Percentiles rank a stretch among this genome's conserved stretches.
Evolutionary conservation across 2,329 filamentous ascomycete species (phyloP).

Genomic region (Trichophyton rubrum): DNA sequence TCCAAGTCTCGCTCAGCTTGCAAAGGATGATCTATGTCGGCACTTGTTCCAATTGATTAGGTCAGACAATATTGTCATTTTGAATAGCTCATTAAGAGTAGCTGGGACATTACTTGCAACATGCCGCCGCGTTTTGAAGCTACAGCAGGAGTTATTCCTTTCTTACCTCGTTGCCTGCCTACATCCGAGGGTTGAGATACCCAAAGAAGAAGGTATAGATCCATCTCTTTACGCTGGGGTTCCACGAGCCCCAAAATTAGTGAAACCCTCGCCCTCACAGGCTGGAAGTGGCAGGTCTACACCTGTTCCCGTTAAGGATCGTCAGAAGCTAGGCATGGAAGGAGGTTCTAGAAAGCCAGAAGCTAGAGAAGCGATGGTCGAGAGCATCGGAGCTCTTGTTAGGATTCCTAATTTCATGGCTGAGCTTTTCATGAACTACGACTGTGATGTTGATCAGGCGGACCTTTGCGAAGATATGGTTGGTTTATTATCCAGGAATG

Average conservation of each 20-base stretch:
- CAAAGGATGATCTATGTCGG: conserved; percentile 84
- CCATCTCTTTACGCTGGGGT: conserved; percentile 86
- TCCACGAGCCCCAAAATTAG: conserved; percentile 75
- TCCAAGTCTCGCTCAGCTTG: conserved; percentile 71
- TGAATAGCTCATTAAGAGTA: conserved; percentile 86
- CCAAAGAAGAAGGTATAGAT: conserved; percentile 78
- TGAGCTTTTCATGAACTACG: conserved; percentile 95
- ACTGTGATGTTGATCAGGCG: conserved; percentile 81
- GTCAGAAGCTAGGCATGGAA: conserved; percentile 83
- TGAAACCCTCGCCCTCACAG: conserved; percentile 67
- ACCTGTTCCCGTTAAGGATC: conserved; percentile 80
- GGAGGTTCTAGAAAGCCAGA: conserved; percentile 86
- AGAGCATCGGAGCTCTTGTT: conserved; percentile 81
- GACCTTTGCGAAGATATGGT: conserved; percentile 95
- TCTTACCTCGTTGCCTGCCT: conserved; percentile 90
- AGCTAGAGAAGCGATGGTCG: conserved; percentile 94
- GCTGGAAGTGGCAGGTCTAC: conserved; percentile 69
- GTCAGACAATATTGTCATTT: conserved; percentile 88
- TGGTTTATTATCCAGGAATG: conserved; percentile 81
- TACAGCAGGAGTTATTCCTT: conserved; percentile 92
- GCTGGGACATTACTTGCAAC: conserved; percentile 83
- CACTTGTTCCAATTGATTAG: conserved; percentile 92
- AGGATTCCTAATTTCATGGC: conserved; percentile 90
- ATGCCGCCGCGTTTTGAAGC: conserved; percentile 76
- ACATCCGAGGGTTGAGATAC: conserved; percentile 88